Conservation (phyloP, 179 eudicot genomes). For the Vitellaria paradoxa region DNA sequence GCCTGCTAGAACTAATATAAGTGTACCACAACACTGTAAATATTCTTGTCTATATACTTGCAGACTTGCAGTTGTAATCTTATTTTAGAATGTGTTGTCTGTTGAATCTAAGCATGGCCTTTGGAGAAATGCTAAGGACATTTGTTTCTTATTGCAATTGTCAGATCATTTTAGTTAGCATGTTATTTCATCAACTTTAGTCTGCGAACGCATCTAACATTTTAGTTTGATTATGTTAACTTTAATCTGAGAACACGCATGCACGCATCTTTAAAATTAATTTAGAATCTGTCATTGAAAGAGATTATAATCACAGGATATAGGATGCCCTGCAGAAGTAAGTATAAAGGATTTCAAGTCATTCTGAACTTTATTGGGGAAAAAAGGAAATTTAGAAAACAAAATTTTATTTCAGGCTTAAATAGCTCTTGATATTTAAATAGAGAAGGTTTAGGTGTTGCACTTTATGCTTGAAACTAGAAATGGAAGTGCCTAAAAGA, state of each 20-base stretch:
- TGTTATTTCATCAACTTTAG: neutral
- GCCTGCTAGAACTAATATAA: conserved; percentile 65
- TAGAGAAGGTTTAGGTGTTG: too few species aligned
- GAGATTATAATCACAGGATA: neutral
- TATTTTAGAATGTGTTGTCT: neutral
- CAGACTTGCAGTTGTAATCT: neutral
- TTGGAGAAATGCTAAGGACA: neutral
- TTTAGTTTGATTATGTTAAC: too few species aligned
- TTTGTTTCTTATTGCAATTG: neutral
- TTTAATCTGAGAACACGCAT: too few species aligned
- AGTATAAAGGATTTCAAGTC: neutral
- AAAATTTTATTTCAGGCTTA: neutral
- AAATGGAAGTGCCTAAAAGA: too few species aligned
- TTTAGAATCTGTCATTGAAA: neutral
- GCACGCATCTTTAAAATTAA: neutral
- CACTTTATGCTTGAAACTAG: too few species aligned
- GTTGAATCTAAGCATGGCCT: neutral
- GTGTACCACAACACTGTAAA: conserved; percentile 78
- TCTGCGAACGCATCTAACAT: neutral
- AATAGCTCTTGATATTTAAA: neutral
- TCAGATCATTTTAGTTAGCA: neutral
- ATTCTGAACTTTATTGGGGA: neutral
- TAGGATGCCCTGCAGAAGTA: neutral
- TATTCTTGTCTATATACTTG: conserved; percentile 11
- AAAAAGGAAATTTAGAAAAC: too few species aligned